Base-by-base conservation (phyloP, 1,284 basidiomycete genomes). In the Moesziomyces antarcticus region DNA sequence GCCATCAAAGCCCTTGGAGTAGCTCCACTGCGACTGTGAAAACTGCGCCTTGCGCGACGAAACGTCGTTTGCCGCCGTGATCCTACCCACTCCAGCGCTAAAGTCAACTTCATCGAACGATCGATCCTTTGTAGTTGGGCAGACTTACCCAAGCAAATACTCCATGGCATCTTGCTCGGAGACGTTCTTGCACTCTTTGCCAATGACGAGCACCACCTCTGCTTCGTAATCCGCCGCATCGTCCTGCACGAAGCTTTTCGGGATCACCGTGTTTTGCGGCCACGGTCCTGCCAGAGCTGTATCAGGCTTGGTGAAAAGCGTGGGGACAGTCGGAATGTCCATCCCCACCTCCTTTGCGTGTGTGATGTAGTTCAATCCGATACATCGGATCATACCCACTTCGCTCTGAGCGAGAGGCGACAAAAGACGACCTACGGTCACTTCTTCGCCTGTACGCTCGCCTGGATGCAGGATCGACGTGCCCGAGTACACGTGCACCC, bases 151-250 rank as follows among this genome's bases (percentile, higher is more conserved):
- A 0, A 93, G 87, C 4, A 95, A 90, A 74, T 93, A 92, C 77
- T 92, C 89, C 51, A 93, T 85, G 0, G 93, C 93, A 5, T 93
- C 88, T 0, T 86, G 88, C 75, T 91, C 90, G 0, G 87, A 87
- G 9, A 94, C 92, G 77, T 95, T 85, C 85, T 91, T 92, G 49
- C 91, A 91, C 0, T 89, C 82, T 78, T 91, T 91, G 20, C 92
- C 92, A 47, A 96, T 92, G 60, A 96, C 90, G 69, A 95, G 88
- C 40, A 89, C 91, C 14, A 97, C 86, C 79, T 97, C 94, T 49
- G 92, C 90, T 82, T 97, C 94, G 80, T 93, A 96, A 84, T 97
- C 94, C 0, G 92, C 89, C 22, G 90, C 87, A 2, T 90, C 87
- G 24, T 92, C 92, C 75, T 90, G 88, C 1, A 89, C 89, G 49